Evolutionary conservation across 202 grass and related monocot species (phyloP).

Genomic region (Setaria viridis): DNA sequence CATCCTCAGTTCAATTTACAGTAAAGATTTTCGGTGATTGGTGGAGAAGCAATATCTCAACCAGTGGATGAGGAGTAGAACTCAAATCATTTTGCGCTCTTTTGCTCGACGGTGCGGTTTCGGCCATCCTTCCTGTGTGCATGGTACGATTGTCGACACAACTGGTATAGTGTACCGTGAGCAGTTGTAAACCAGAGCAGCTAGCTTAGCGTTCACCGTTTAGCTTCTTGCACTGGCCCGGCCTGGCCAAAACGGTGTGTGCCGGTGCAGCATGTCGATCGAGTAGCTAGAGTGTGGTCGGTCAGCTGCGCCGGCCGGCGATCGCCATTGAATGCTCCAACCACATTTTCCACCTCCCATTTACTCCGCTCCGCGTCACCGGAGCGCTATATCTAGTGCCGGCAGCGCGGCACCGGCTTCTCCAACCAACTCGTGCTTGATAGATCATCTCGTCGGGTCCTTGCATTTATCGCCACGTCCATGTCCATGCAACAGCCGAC

Average conservation of each 20-base stretch:
- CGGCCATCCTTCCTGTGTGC: too few species aligned
- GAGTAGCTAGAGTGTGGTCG: background rate
- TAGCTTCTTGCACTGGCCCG: background rate
- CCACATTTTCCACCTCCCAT: slow-evolving; percentile 49
- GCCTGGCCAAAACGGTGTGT: background rate
- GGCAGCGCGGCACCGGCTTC: slow-evolving; percentile 1
- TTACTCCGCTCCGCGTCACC: slow-evolving; percentile 21
- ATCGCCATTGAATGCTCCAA: slow-evolving; percentile 41
- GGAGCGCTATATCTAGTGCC: slow-evolving; percentile 31
- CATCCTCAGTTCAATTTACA: too few species aligned
- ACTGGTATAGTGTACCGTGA: too few species aligned
- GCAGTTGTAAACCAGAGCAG: too few species aligned
- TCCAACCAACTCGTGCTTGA: slow-evolving; percentile 34
- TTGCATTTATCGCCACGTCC: slow-evolving; percentile 25
- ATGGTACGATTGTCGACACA: too few species aligned
- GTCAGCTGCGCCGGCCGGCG: slow-evolving; percentile 8
- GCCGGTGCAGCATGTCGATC: background rate
- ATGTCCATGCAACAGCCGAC: slow-evolving; percentile 41
- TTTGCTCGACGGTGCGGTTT: too few species aligned
- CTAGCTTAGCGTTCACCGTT: too few species aligned
- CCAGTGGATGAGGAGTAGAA: too few species aligned
- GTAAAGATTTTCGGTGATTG: too few species aligned
- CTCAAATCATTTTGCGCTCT: too few species aligned
- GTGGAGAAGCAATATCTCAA: too few species aligned
- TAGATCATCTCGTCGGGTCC: background rate